Percentiles rank a stretch among this genome's conserved stretches.
Evolutionary conservation across 768 basidiomycete species (phyloP).

Genomic region (Lyophyllum shimeji): DNA sequence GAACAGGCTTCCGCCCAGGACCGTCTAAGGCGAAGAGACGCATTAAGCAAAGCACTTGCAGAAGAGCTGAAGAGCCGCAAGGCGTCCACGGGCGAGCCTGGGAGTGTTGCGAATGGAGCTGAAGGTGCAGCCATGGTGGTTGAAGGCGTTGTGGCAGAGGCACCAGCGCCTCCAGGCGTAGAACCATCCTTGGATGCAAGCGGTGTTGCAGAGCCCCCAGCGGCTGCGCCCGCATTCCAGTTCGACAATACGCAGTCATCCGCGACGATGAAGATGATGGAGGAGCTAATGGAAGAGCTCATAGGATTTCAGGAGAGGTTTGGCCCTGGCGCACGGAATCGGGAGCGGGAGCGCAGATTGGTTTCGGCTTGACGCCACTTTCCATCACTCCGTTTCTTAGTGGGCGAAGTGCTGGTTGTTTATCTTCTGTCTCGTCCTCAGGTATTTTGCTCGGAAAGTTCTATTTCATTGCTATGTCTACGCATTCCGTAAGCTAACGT

Average conservation of each 20-base stretch:
- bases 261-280: slow-evolving; percentile 82
- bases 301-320: slow-evolving; percentile 88
- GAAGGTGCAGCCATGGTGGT: slow-evolving; percentile 18
- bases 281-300: slow-evolving; percentile 87
- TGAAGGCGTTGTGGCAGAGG: slow-evolving; percentile 12
- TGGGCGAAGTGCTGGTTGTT: no score
- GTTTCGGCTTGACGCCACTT: slow-evolving; percentile 21
- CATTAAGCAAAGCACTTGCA: slow-evolving; percentile 56
- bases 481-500: not conserved
- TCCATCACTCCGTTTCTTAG: not conserved
- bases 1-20: slow-evolving; percentile 79
- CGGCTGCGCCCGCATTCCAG: slow-evolving; percentile 1
- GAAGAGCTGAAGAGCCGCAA: slow-evolving; percentile 22
- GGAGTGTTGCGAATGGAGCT: slow-evolving; percentile 10
- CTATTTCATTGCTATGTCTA: slow-evolving; percentile 4
- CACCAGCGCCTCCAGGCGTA: not conserved
- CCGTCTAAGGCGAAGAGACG: slow-evolving; percentile 65
- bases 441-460: not conserved
- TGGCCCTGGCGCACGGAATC: slow-evolving; percentile 52
- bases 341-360: slow-evolving; percentile 52
- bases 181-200: not conserved
- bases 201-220: not conserved
- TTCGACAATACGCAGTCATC: slow-evolving; percentile 18
- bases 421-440: not conserved
- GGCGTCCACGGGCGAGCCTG: not conserved